Evolutionary conservation across 768 basidiomycete genomes (phyloP), one percentile per base, ranked within the genome.

Genomic region (Obba rivulosa): DNA sequence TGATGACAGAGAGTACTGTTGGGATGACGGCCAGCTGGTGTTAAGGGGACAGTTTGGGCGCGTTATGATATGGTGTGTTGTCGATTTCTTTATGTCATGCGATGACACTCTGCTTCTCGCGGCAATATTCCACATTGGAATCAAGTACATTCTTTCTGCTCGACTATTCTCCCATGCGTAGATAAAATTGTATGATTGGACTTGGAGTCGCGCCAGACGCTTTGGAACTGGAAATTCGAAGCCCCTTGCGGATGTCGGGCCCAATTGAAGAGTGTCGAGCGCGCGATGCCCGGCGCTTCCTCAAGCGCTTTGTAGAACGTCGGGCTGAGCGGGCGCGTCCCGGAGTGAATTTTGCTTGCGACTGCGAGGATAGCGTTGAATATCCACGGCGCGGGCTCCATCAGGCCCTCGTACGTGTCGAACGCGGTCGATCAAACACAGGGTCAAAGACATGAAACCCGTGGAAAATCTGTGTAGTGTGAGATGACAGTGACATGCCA

Each of bases 401-500:
- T 86, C 58, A 94, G 75, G 56, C 83, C 83, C 64, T 95, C 93
- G 70, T 89, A 94, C 14, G 90, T 91, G 74, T 97, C 94, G 69
- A 92, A 95, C 50, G 74, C 71, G 25, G 90, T n/a, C n/a, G 87
- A 69, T 96, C 92, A 73, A 94, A 96, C 53, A 96, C 76, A 40
- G 94, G 93, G 56, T 96, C 91, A 75, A 96, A 97, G 64, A 93
- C 78, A 71, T 96, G 89, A 69, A 92, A 96, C 43, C 93, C 93
- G 49, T 87, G 73, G 95, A 95, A 76, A 95, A 97, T 62, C 90
- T 92, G 73, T 53, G 62, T 62, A 45, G 18, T 3, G 17, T n/a
- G 37, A 21, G 5, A 20, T 18, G 20, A 46, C 44, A 34, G 8
- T 9, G 25, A n/a, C 18, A 28, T 18, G 28, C 44, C 7, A n/a